These are phyloP conservation scores for Amaranthus palmeri DNA, from an alignment of 148 eudicot genomes.

Conservation along the genomic window DNA sequence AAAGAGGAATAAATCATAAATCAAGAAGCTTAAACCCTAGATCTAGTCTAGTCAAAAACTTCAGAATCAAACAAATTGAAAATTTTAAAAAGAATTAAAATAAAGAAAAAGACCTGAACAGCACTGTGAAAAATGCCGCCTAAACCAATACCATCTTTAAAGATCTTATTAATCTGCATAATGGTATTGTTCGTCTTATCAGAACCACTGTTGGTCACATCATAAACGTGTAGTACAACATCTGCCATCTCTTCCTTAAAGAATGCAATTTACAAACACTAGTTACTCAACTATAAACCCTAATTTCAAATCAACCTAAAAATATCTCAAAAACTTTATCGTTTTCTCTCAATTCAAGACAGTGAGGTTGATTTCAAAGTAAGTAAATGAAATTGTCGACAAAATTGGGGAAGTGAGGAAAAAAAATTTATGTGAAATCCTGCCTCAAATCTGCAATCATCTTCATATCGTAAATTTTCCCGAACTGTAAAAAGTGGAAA, in stretches of 20 bases:
- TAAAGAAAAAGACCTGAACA: constrained; percentile 48
- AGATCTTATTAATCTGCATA: constrained; percentile 81
- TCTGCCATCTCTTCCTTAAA: constrained; percentile 44
- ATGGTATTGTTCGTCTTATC: constrained; percentile 84
- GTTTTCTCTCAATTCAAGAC: neutral
- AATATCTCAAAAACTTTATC: constrained; percentile 1
- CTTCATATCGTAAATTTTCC: neutral
- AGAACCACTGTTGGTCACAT: constrained; percentile 76
- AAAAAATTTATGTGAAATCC: neutral
- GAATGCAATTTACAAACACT: constrained; percentile 9
- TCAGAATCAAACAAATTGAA: no score
- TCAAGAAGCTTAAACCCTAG: constrained; percentile 29
- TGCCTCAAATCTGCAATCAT: neutral
- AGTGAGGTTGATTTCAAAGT: no score
- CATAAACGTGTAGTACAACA: constrained; percentile 67
- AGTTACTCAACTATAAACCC: neutral
- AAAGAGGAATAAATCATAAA: neutral
- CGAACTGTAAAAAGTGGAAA: no score
- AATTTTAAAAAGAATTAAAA: neutral
- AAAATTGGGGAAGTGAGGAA: neutral
- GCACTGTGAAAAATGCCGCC: constrained; percentile 95
- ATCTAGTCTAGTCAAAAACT: constrained; percentile 22
- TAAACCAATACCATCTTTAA: constrained; percentile 82
- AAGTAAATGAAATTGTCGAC: neutral
- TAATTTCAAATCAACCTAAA: neutral